These are phyloP conservation scores for Vitis hybrid DNA, from an alignment of 177 flowering plant species.

Conservation along the genomic window DNA sequence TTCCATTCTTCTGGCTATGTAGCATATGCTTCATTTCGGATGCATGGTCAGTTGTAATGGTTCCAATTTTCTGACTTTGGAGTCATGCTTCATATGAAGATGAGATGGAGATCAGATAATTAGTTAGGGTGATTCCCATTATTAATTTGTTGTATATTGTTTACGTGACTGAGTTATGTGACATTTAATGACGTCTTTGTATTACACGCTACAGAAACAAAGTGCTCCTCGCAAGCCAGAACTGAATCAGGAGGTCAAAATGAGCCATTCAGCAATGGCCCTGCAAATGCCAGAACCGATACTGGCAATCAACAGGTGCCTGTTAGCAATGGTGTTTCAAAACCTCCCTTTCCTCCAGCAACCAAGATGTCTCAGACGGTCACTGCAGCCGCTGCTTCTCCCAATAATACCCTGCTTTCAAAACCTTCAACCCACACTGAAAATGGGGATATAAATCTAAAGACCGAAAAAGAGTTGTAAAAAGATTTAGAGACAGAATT, in stretches of 20 bases:
- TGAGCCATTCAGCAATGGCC: conserved; percentile 28
- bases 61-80: no score
- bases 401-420: conserved; percentile 23
- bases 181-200: neutral
- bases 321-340: conserved; percentile 40
- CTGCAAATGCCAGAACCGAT: conserved; percentile 22
- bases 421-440: conserved; percentile 33
- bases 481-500: conserved; percentile 12
- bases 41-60: no score
- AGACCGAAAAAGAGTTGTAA: conserved; percentile 22
- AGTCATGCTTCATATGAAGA: neutral
- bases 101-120: neutral
- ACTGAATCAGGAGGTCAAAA: conserved; percentile 35
- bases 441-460: conserved; percentile 37
- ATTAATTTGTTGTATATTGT: neutral
- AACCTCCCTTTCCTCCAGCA: conserved; percentile 27
- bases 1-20: no score
- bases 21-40: no score
- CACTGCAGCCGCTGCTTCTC: conserved; percentile 19
- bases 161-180: neutral
- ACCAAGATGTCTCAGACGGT: conserved; percentile 26
- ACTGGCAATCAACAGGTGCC: conserved; percentile 31
- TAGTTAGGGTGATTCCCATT: neutral
- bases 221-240: conserved; percentile 56
- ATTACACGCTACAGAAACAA: conserved; percentile 48